A percentile compares a stretch with the other conserved stretches of the same genome.
These are phyloP conservation scores for Pugionium dolabratum DNA, from an alignment of 345 rosid species.

Conservation along the genomic window DNA sequence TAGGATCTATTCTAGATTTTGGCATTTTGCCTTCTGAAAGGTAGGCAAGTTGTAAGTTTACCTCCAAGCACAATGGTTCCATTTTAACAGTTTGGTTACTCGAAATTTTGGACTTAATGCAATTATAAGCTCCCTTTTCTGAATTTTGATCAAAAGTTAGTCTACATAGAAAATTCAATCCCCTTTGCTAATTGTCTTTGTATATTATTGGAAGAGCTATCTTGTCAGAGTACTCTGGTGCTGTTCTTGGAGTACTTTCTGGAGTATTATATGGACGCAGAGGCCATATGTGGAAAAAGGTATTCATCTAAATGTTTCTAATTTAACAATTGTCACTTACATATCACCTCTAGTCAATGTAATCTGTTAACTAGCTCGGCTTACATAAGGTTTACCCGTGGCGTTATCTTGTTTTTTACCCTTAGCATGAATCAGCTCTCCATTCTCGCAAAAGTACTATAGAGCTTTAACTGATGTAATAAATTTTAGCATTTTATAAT, in stretches of 20 bases:
- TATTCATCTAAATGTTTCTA: slow-evolving; percentile 35
- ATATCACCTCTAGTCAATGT: slow-evolving; percentile 2
- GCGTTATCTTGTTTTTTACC: not conserved
- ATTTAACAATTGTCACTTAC: not conserved
- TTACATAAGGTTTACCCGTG: not conserved
- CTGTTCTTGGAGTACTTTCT: slow-evolving; percentile 94
- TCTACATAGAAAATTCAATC: not conserved
- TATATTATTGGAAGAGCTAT: slow-evolving; percentile 57
- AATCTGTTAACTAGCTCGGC: not conserved
- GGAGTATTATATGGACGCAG: slow-evolving; percentile 80
- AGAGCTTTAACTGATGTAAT: slow-evolving; percentile 4
- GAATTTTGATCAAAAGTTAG: not conserved
- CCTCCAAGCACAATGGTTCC: not conserved
- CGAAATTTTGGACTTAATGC: not conserved
- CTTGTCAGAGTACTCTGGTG: slow-evolving; percentile 96
- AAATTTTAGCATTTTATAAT: slow-evolving; percentile 5
- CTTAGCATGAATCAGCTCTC: not conserved
- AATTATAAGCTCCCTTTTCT: not conserved
- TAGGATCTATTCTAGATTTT: slow-evolving; percentile 14
- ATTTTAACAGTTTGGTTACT: not conserved
- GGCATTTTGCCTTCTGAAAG: not conserved
- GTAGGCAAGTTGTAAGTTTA: slow-evolving; percentile 8
- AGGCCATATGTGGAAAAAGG: slow-evolving; percentile 88
- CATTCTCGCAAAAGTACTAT: not conserved
- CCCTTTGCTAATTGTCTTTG: slow-evolving; percentile 8